A percentile compares a stretch with the other conserved stretches of the same genome.
These are phyloP conservation scores for Colletotrichum siamense DNA, from an alignment of 2,329 filamentous ascomycete species.

Conservation along the genomic window DNA sequence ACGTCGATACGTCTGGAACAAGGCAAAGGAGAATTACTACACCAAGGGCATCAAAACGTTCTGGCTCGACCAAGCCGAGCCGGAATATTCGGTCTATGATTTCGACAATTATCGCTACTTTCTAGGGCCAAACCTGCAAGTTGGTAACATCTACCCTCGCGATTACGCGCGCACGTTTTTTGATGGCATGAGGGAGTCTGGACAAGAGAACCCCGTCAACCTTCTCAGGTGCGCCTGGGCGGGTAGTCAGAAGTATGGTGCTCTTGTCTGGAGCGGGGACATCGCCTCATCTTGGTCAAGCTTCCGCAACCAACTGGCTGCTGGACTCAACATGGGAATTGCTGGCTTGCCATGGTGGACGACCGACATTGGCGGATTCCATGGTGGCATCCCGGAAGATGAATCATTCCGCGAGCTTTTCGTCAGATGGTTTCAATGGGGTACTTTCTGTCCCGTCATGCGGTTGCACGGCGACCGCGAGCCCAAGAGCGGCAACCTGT, in stretches of 20 bases:
- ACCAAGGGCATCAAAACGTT: slow-evolving; percentile 66
- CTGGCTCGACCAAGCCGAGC: slow-evolving; percentile 74
- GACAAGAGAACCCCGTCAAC: slow-evolving; percentile 64
- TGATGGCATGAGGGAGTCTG: slow-evolving; percentile 59
- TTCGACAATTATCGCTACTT: slow-evolving; percentile 71
- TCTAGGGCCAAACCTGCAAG: slow-evolving; percentile 34
- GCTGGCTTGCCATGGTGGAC: slow-evolving; percentile 73
- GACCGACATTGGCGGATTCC: slow-evolving; percentile 74
- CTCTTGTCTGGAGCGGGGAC: slow-evolving; percentile 71
- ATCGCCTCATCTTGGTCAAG: slow-evolving; percentile 68
- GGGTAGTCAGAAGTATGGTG: slow-evolving; percentile 66
- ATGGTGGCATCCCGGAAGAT: slow-evolving; percentile 65
- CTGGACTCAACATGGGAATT: slow-evolving; percentile 70
- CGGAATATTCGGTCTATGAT: slow-evolving; percentile 68
- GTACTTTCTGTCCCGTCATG: slow-evolving; percentile 71
- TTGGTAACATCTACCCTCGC: slow-evolving; percentile 66
- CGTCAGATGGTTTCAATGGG: slow-evolving; percentile 74
- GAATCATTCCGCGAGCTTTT: slow-evolving; percentile 66
- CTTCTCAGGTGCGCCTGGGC: slow-evolving; percentile 55
- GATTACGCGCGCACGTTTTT: slow-evolving; percentile 65
- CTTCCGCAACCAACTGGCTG: slow-evolving; percentile 64
- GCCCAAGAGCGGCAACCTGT: slow-evolving; percentile 39
- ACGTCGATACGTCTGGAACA: slow-evolving; percentile 63
- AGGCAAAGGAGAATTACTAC: slow-evolving; percentile 65
- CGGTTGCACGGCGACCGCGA: slow-evolving; percentile 70